A percentile compares a stretch with the other conserved stretches of the same genome.
Conservation (phyloP, 2,329 filamentous ascomycete species). For the Sporothrix sp. region DNA sequence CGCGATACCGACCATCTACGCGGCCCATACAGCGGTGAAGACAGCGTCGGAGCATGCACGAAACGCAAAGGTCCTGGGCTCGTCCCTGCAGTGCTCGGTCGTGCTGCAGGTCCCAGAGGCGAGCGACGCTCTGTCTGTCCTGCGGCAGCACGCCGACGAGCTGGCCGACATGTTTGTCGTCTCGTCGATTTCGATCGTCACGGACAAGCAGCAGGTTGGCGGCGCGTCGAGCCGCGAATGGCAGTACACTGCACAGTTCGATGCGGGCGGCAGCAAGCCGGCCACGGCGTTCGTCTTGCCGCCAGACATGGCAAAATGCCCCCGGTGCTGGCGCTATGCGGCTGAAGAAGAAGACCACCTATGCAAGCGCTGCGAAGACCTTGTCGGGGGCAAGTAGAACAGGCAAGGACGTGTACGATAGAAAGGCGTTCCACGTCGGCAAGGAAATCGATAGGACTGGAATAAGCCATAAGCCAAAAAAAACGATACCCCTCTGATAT, state of each 20-base stretch:
- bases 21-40: conserved; percentile 60
- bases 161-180: conserved; percentile 60
- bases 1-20: conserved; percentile 40
- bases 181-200: conserved; percentile 48
- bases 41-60: conserved; percentile 64
- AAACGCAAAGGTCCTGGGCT: conserved; percentile 61
- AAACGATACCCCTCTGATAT: too few relatives aligned
- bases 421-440: too few relatives aligned
- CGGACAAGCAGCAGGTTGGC: conserved; percentile 20
- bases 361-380: conserved; percentile 63
- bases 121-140: conserved; percentile 26
- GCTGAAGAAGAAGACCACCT: conserved; percentile 55
- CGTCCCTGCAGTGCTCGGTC: conserved; percentile 70
- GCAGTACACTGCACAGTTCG: conserved; percentile 35
- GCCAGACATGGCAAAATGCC: conserved; percentile 58
- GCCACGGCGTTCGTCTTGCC: conserved; percentile 38
- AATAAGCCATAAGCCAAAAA: too few relatives aligned
- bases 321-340: conserved; percentile 80
- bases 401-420: too few relatives aligned
- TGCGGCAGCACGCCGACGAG: conserved; percentile 35
- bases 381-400: conserved; percentile 33
- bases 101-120: conserved; percentile 37
- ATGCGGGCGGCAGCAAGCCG: conserved; percentile 28
- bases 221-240: conserved; percentile 25
- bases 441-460: too few relatives aligned